Evolutionary conservation across 2,329 filamentous ascomycete genomes (phyloP).

Genomic region (Ophiocordyceps sinensis): DNA sequence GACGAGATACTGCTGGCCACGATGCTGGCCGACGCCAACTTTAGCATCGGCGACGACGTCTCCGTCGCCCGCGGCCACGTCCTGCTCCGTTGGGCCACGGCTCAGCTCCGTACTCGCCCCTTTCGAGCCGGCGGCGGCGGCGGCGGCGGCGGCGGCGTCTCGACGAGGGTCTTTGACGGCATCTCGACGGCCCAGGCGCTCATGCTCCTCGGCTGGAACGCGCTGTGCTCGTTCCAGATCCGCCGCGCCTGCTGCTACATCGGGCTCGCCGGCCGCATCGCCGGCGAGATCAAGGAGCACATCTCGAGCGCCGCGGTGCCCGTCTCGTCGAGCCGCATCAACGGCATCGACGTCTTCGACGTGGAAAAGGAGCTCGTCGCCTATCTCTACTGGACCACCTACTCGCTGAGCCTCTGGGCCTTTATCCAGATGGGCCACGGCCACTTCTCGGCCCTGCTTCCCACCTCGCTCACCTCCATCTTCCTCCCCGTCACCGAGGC

Average conservation of each 20-base stretch:
- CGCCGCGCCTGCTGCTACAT: slow-evolving; percentile 21
- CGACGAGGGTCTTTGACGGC: slow-evolving; percentile 17
- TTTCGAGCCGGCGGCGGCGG: slow-evolving; percentile 4
- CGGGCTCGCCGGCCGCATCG: slow-evolving; percentile 16
- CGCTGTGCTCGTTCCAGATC: slow-evolving; percentile 15
- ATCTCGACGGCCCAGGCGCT: slow-evolving; percentile 19
- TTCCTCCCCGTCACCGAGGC: slow-evolving; percentile 15
- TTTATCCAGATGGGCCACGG: slow-evolving; percentile 19
- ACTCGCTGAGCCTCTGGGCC: slow-evolving; percentile 22
- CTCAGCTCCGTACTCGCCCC: slow-evolving; percentile 16
- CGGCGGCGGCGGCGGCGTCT: slow-evolving; percentile 5
- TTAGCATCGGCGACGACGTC: slow-evolving; percentile 15
- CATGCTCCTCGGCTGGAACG: slow-evolving; percentile 22
- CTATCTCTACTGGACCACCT: slow-evolving; percentile 24
- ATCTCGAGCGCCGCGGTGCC: slow-evolving; percentile 12
- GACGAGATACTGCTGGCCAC: slow-evolving; percentile 23
- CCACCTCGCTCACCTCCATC: slow-evolving; percentile 11
- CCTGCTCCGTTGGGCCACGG: slow-evolving; percentile 18
- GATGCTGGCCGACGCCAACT: slow-evolving; percentile 24
- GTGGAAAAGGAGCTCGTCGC: slow-evolving; percentile 24
- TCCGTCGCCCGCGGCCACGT: slow-evolving; percentile 14
- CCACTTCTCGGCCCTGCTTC: slow-evolving; percentile 10
- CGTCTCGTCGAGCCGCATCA: slow-evolving; percentile 20
- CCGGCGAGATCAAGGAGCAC: slow-evolving; percentile 16
- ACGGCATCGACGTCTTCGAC: slow-evolving; percentile 23